phyloP scores from a whole-genome alignment of 257 asterid genomes.

The Avicennia marina region DNA sequence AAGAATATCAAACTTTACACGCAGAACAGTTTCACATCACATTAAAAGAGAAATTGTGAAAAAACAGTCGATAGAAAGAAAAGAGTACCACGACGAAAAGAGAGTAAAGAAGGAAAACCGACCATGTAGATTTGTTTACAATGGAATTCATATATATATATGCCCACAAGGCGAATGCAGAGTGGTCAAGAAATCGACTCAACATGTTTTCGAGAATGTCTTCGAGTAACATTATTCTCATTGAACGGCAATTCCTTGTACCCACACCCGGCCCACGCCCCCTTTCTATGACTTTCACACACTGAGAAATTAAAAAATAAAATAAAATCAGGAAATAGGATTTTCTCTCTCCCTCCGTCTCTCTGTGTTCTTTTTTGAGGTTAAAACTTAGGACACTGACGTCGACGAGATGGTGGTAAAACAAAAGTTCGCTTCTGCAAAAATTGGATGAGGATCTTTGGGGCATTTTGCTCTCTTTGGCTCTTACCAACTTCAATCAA shows the following conservation, averaged over 20 bases:
- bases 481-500: too few relatives aligned
- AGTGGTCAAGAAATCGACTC: constrained; percentile 12
- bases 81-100: constrained; percentile 19
- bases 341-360: too few relatives aligned
- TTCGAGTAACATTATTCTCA: constrained; percentile 17
- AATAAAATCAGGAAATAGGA: too few relatives aligned
- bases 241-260: constrained; percentile 29
- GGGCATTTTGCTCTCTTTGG: too few relatives aligned
- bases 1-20: neutral
- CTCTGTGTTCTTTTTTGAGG: too few relatives aligned
- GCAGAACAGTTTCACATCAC: constrained; percentile 11
- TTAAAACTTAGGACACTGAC: too few relatives aligned
- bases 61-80: neutral
- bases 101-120: constrained; percentile 3
- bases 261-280: neutral
- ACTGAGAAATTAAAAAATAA: too few relatives aligned
- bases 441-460: too few relatives aligned
- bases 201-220: constrained; percentile 17
- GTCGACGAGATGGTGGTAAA: too few relatives aligned
- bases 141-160: neutral
- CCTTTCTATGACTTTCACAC: neutral
- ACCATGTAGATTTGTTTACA: constrained; percentile 14
- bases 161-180: neutral
- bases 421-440: too few relatives aligned
- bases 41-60: neutral